A percentile compares a stretch with the other conserved stretches of the same genome.
Conservation (phyloP, 2,329 filamentous ascomycete species). For the Aspergillus calidoustus region DNA sequence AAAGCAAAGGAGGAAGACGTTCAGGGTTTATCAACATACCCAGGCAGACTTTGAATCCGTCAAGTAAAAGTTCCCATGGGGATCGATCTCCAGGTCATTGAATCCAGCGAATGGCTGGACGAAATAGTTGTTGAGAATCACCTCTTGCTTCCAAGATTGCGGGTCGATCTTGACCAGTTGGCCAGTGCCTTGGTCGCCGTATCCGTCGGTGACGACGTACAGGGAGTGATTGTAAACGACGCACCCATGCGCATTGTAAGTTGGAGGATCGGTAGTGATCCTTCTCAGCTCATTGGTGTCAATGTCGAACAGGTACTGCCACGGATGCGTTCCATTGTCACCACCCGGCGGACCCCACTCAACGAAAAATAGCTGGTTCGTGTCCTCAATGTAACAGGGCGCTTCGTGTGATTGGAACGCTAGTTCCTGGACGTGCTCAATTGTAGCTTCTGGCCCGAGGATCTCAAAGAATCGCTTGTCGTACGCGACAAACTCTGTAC, state of each 20-base stretch:
- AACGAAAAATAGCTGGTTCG: slow-evolving; percentile 20
- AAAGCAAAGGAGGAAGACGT: too few species aligned
- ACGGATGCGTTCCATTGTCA: slow-evolving; percentile 16
- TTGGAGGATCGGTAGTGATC: slow-evolving; percentile 16
- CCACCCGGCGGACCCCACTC: slow-evolving; percentile 22
- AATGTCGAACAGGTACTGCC: slow-evolving; percentile 20
- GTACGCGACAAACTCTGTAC: slow-evolving; percentile 20
- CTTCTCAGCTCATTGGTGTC: slow-evolving; percentile 12
- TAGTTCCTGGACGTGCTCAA: slow-evolving; percentile 18
- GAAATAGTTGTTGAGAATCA: slow-evolving; percentile 17
- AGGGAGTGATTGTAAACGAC: slow-evolving; percentile 15
- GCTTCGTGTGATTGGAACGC: slow-evolving; percentile 18
- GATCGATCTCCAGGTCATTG: slow-evolving; percentile 20
- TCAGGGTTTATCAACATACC: background rate
- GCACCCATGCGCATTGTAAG: slow-evolving; percentile 17
- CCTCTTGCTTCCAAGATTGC: slow-evolving; percentile 3
- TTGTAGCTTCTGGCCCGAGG: slow-evolving; percentile 16
- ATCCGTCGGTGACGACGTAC: slow-evolving; percentile 15
- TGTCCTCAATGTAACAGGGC: slow-evolving; percentile 17
- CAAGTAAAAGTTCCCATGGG: slow-evolving; percentile 19
- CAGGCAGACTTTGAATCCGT: slow-evolving; percentile 19
- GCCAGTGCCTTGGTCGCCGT: slow-evolving; percentile 7
- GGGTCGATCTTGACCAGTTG: slow-evolving; percentile 15
- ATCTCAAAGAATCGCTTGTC: slow-evolving; percentile 19
- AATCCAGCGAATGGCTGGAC: slow-evolving; percentile 18